These are phyloP conservation scores for Aspergillus phoenicis DNA, from an alignment of 2,329 filamentous ascomycete species.

Conservation along the genomic window DNA sequence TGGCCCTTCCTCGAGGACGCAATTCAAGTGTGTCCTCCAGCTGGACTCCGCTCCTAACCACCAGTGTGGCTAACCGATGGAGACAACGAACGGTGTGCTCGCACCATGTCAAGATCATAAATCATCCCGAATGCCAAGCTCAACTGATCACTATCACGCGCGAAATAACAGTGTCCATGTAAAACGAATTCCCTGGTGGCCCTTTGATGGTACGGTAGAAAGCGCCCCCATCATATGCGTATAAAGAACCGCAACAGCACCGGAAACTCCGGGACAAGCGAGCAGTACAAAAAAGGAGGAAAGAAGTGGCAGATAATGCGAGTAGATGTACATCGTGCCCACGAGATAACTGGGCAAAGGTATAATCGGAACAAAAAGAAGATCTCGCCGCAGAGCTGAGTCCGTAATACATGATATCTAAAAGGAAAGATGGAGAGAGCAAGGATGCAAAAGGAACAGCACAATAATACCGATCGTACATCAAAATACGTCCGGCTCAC, in stretches of 20 bases:
- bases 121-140: neutral
- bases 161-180: constrained; percentile 10
- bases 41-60: constrained; percentile 14
- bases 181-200: neutral
- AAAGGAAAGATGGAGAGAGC: constrained; percentile 10
- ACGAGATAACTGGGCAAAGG: constrained; percentile 13
- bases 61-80: constrained; percentile 2
- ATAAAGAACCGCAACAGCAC: neutral
- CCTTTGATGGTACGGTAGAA: neutral
- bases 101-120: neutral
- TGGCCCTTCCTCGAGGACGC: neutral
- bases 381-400: constrained; percentile 5
- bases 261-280: neutral
- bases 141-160: neutral
- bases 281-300: constrained; percentile 12
- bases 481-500: constrained; percentile 6
- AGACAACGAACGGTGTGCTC: constrained; percentile 1
- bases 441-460: constrained; percentile 11
- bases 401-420: constrained; percentile 21
- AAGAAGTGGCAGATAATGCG: constrained; percentile 17
- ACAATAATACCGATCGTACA: constrained; percentile 20
- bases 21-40: constrained; percentile 4
- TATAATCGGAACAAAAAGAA: constrained; percentile 10
- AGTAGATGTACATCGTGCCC: constrained; percentile 18
- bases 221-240: neutral